These are phyloP conservation scores for Bathelium albidoporum DNA, from an alignment of 495 filamentous ascomycete genomes.

Conservation along the genomic window DNA sequence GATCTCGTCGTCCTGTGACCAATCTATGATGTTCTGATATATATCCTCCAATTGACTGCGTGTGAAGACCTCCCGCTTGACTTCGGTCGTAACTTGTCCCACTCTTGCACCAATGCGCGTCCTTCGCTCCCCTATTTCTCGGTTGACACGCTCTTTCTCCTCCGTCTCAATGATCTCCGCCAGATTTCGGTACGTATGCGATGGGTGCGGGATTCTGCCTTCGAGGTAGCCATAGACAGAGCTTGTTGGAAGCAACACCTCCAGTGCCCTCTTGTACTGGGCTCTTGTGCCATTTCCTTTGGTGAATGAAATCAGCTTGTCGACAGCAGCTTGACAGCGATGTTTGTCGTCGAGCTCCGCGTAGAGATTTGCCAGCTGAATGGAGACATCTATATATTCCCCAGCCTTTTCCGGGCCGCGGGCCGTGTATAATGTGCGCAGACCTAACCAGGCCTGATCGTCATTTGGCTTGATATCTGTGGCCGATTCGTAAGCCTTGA, in stretches of 20 bases:
- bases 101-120: slow-evolving; percentile 79
- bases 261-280: slow-evolving; percentile 64
- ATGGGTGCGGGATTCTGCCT: slow-evolving; percentile 71
- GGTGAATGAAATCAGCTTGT: slow-evolving; percentile 65
- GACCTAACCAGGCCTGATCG: slow-evolving; percentile 74
- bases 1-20: slow-evolving; percentile 76
- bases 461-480: slow-evolving; percentile 53
- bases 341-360: slow-evolving; percentile 53
- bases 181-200: slow-evolving; percentile 68
- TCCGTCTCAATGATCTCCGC: slow-evolving; percentile 78
- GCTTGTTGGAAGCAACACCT: slow-evolving; percentile 63
- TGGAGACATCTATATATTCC: slow-evolving; percentile 58
- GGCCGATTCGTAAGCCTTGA: slow-evolving; percentile 64
- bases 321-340: slow-evolving; percentile 68
- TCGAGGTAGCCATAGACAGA: slow-evolving; percentile 74
- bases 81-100: slow-evolving; percentile 71
- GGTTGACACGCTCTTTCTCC: slow-evolving; percentile 85
- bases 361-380: slow-evolving; percentile 66
- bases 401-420: slow-evolving; percentile 58
- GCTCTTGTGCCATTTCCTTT: slow-evolving; percentile 57
- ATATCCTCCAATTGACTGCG: slow-evolving; percentile 60
- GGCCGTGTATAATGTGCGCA: slow-evolving; percentile 76
- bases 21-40: slow-evolving; percentile 76
- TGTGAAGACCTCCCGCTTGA: slow-evolving; percentile 71
- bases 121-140: slow-evolving; percentile 75